Percentiles rank a stretch among this genome's conserved stretches.
Conservation (phyloP, 2,329 filamentous ascomycete species). For the Paradendryphiella salina region DNA sequence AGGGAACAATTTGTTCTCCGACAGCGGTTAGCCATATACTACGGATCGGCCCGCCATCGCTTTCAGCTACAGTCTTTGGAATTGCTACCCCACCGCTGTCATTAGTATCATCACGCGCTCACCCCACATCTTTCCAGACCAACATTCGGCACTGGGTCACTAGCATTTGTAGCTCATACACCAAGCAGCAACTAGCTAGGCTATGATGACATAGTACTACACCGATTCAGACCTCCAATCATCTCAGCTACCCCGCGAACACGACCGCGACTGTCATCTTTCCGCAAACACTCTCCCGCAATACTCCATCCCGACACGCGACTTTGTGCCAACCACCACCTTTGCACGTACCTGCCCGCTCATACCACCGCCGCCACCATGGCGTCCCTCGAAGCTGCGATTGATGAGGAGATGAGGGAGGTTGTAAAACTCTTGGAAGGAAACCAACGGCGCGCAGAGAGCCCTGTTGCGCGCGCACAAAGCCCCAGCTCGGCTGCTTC, state of each 20-base stretch:
- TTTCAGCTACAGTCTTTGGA: slow-evolving; percentile 24
- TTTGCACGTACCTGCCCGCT: slow-evolving; percentile 1
- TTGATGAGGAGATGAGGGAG: slow-evolving; percentile 77
- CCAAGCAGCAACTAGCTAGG: slow-evolving; percentile 11
- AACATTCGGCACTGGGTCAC: slow-evolving; percentile 15
- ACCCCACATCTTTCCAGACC: slow-evolving; percentile 17
- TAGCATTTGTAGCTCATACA: slow-evolving; percentile 12
- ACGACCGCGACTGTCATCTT: slow-evolving; percentile 14
- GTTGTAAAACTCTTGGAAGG: slow-evolving; percentile 70
- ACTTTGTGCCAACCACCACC: slow-evolving; percentile 1
- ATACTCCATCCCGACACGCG: slow-evolving; percentile 15
- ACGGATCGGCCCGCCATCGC: slow-evolving; percentile 33
- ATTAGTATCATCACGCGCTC: slow-evolving; percentile 26
- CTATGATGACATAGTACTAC: slow-evolving; percentile 29
- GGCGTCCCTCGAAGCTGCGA: slow-evolving; percentile 71
- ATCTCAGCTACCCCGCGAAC: slow-evolving; percentile 27
- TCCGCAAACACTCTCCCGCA: slow-evolving; percentile 4
- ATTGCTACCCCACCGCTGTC: slow-evolving; percentile 34
- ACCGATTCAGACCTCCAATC: slow-evolving; percentile 19
- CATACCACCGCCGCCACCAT: slow-evolving; percentile 49
- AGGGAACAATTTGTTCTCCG: slow-evolving; percentile 45
- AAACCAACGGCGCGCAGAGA: slow-evolving; percentile 36
- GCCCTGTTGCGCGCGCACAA: slow-evolving; percentile 55
- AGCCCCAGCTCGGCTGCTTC: slow-evolving; percentile 58
- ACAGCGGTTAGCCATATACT: slow-evolving; percentile 40